A percentile compares a stretch with the other conserved stretches of the same genome.
phyloP scores from a whole-genome alignment of 2,329 filamentous ascomycete genomes.

The Elsinoe ampelina region DNA sequence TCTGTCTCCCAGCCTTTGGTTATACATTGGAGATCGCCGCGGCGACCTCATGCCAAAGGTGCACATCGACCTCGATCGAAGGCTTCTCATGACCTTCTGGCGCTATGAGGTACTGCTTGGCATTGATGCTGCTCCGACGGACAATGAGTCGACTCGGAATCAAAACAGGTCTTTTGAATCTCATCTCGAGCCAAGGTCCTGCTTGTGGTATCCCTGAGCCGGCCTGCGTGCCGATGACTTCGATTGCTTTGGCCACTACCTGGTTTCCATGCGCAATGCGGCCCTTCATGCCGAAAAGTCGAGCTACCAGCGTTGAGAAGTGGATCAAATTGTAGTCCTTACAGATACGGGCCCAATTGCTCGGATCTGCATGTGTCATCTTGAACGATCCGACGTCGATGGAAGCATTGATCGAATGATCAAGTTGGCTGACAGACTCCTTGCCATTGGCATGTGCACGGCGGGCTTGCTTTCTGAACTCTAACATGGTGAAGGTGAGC shows the following conservation, averaged over 20 bases:
- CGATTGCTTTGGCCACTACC: conserved; percentile 15
- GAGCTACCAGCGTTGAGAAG: conserved; percentile 14
- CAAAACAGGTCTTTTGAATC: not conserved
- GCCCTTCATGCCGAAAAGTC: conserved; percentile 17
- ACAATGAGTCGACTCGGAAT: not conserved
- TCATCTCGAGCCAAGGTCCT: not conserved
- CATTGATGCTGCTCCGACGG: not conserved
- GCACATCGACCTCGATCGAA: not conserved
- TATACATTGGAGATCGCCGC: too few relatives aligned
- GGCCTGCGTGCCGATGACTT: not conserved
- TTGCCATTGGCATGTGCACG: not conserved
- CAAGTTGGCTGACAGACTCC: too few relatives aligned
- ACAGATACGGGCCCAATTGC: conserved; percentile 16
- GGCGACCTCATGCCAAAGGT: not conserved
- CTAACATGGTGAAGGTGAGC: not conserved
- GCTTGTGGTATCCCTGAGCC: too few relatives aligned
- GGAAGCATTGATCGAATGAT: not conserved
- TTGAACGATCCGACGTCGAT: not conserved
- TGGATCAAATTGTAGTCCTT: conserved; percentile 21
- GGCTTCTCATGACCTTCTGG: not conserved
- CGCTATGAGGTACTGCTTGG: not conserved
- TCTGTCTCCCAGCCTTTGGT: too few relatives aligned
- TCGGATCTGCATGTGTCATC: conserved; percentile 13
- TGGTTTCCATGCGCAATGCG: conserved; percentile 20
- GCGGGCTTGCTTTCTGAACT: not conserved